Base-by-base conservation (phyloP, 768 basidiomycete species). In the Suillus spraguei region DNA sequence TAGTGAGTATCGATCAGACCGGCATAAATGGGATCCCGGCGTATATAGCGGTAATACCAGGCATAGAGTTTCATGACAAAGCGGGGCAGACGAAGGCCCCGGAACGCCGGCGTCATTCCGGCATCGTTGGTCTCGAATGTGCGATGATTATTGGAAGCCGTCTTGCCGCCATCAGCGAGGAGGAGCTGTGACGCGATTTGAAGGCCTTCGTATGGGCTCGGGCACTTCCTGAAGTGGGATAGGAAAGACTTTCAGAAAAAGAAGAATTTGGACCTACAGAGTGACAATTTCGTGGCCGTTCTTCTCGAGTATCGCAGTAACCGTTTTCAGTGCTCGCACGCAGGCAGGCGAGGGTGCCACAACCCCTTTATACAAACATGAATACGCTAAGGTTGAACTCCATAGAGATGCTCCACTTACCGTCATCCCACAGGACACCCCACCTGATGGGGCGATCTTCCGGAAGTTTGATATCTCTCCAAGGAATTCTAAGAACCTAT, bases 401-500 rank as follows among this genome's bases (percentile, higher is more conserved):
- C 2, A 58, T 13, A 41, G 38, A 49, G 54, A 24, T 24, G 10
- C 4, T 44, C 6, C 2, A 56, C 66, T 22, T 47, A 86, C 88
- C 84, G 68, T 90, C 88, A 50, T 86, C 82, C 84, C 86, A 84
- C 64, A 89, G 72, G 42, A 89, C 77, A 32, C 87, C 87, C 83
- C 84, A 90, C 66, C 86, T 85, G 39, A 88, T 49, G 5, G 74
- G 73, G 67, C 83, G 83, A 77, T 83, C 72, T 77, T 80, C 61
- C 75, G 82, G 65, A 71, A 83, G 49, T 46, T 74, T 66, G 81
- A 79, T 73, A 4, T 73, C 68, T 60, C 70, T 69, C 72, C 71
- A 79, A 0, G 81, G 79, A 22, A 82, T 73, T 44, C 73, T 67
- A 22, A 69, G 67, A 39, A 70, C 73, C 79, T 80, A 14, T 44